Conservation (phyloP, 352 stramenopile genomes). For the Halophytophthora batemanensis region DNA sequence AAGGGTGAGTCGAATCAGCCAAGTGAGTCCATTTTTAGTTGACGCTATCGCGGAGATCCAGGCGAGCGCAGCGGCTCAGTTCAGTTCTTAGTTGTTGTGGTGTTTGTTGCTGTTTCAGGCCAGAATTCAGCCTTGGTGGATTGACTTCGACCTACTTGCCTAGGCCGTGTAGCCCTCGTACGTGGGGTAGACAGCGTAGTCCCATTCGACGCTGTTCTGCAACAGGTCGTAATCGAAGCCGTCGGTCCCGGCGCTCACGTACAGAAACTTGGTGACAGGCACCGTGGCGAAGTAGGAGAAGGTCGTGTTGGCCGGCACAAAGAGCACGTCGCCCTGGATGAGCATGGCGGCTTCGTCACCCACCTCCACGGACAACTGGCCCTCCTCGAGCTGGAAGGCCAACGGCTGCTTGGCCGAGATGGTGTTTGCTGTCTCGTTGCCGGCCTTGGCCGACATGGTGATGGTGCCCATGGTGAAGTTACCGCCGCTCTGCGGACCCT, state of each 20-base stretch:
- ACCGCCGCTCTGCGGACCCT: conserved; percentile 37
- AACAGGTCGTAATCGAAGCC: conserved; percentile 45
- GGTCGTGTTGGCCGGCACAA: conserved; percentile 37
- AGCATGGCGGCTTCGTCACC: conserved; percentile 30
- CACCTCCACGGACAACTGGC: conserved; percentile 41
- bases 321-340: conserved; percentile 53
- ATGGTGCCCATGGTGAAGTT: conserved; percentile 62
- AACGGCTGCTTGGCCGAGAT: conserved; percentile 44
- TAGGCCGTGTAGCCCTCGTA: conserved; percentile 33
- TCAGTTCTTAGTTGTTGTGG: too few species aligned
- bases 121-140: too few species aligned
- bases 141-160: background rate
- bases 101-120: too few species aligned
- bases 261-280: conserved; percentile 55
- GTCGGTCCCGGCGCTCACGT: conserved; percentile 44
- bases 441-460: conserved; percentile 42
- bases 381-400: conserved; percentile 49
- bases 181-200: conserved; percentile 42
- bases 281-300: conserved; percentile 51
- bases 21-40: too few species aligned
- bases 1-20: too few species aligned
- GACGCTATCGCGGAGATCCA: too few species aligned
- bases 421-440: conserved; percentile 35
- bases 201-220: conserved; percentile 41
- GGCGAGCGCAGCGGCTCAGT: too few species aligned